Base-by-base conservation (phyloP, 1,284 basidiomycete species). In the Naganishia liquefaciens region DNA sequence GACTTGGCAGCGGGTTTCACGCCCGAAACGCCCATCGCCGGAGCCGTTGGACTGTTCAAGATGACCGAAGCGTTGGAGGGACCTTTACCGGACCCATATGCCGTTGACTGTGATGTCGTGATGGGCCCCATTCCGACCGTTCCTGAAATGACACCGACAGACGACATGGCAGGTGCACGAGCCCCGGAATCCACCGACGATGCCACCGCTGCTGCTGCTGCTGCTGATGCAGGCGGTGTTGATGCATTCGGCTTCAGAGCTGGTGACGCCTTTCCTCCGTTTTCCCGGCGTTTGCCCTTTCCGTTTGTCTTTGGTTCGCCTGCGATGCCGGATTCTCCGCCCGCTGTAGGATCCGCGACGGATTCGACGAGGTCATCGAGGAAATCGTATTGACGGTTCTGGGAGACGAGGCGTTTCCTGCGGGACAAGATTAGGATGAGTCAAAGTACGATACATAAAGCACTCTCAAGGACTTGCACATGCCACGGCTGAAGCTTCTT, bases 401-500 rank as follows among this genome's bases (percentile, higher is more conserved):
- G 88, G 69, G 93, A 88, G 9, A 98, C 88, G 0, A 94, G 91
- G 71, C 94, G 89, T 83, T 99, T 99, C 68, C 95, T 98, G 75
- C 28, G 28, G 27, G 49, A 39, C 5, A 47, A 55, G n/a, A n/a
- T n/a, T n/a, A 37, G 33, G 33, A 37, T 37, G 33, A 37, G 33
- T 37, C 13, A n/a, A n/a, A n/a, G n/a, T n/a, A n/a, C n/a, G n/a
- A n/a, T n/a, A n/a, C n/a, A n/a, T n/a, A n/a, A n/a, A n/a, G n/a
- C n/a, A n/a, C n/a, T n/a, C n/a, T n/a, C n/a, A 39, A 21, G 19
- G 66, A 87, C 92, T 71, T 72, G 97, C 94, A 99, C 80, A 80
- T 98, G 95, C 79, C 96, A 93, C 1, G 90, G 87, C 69, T 96
- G 91, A 62, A 99, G 87, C 74, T 93, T 92, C 80, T 90, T 93